Evolutionary conservation across 768 basidiomycete genomes (phyloP), one percentile per base, ranked within the genome.

Genomic region (Suillus tomentosus): DNA sequence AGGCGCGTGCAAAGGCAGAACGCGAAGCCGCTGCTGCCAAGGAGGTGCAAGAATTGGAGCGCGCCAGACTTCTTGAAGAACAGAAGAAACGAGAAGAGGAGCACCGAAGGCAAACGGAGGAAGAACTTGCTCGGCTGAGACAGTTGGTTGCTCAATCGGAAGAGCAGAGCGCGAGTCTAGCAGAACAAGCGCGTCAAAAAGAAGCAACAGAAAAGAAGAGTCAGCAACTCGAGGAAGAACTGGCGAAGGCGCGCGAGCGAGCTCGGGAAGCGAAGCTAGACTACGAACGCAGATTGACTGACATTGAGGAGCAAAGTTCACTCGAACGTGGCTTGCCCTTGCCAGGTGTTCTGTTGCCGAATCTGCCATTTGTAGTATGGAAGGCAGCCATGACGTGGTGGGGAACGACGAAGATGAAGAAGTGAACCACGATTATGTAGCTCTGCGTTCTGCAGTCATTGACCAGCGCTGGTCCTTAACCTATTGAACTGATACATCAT

Each of bases 381-480:
- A 75, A 65, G 24, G 74, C 74, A 10, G 74, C 74, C 1, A 68
- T 75, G 76, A 65, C 69, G n/a, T 75, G 76, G 74, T 58, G 77
- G 14, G 74, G 74, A 66, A 70, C 57, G 55, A 67, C 74, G 60
- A 75, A 68, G 57, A 61, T 8, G 17, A 40, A 17, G 40, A 58
- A 58, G 57, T 58, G 40, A 58, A 17, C 17, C 17, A 40, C 22
- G 4, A 40, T 39, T 15, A 40, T 37, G 34, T 24, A 34, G 8
- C 15, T 24, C 51, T 53, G 34, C 9, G 51, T 27, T n/a, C 31
- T 42, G 39, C 40, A 24, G 42, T 8, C 7, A 37, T 27, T 58
- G 22, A 27, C 39, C 39, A 42, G 17, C 27, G 24, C 19, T 27
- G 17, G 27, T 27, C 17, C 39, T 58, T 58, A 57, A 57, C 15